Conservation (phyloP, 2,329 filamentous ascomycete species). For the Paecilomyces sp. region DNA sequence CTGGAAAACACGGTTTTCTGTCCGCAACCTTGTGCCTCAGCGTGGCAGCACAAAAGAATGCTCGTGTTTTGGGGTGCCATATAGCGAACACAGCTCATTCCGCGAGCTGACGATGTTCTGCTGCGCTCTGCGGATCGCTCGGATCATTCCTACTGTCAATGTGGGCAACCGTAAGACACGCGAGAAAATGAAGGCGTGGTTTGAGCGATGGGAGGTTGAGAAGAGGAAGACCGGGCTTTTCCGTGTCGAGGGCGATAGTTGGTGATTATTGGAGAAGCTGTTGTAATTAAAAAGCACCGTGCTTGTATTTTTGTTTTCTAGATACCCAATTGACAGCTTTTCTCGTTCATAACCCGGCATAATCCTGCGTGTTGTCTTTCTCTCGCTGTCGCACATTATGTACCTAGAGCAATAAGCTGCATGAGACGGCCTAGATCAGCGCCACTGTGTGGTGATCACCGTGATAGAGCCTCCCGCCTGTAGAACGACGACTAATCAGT, state of each 20-base stretch:
- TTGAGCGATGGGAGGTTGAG: conserved; percentile 56
- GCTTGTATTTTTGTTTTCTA: background rate
- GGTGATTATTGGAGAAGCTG: conserved; percentile 1
- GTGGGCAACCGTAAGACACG: conserved; percentile 57
- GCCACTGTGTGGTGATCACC: background rate
- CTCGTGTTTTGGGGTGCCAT: conserved; percentile 88
- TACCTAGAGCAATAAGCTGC: background rate
- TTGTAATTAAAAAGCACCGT: background rate
- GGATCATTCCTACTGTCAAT: conserved; percentile 91
- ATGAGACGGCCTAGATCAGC: background rate
- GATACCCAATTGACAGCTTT: background rate
- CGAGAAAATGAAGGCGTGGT: conserved; percentile 61
- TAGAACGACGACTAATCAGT: too few species aligned
- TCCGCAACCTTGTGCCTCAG: conserved; percentile 68
- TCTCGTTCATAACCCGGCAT: background rate
- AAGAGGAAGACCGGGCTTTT: conserved; percentile 58
- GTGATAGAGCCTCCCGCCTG: too few species aligned
- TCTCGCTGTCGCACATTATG: background rate
- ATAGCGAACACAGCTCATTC: conserved; percentile 93
- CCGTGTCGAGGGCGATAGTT: conserved; percentile 27
- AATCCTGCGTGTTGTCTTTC: background rate
- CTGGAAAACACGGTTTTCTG: conserved; percentile 70
- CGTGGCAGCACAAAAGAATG: conserved; percentile 75
- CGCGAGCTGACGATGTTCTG: conserved; percentile 90
- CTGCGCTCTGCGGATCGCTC: conserved; percentile 78